These are phyloP conservation scores for Pulchroboletus neoregius DNA, from an alignment of 1,284 basidiomycete genomes.

Conservation along the genomic window DNA sequence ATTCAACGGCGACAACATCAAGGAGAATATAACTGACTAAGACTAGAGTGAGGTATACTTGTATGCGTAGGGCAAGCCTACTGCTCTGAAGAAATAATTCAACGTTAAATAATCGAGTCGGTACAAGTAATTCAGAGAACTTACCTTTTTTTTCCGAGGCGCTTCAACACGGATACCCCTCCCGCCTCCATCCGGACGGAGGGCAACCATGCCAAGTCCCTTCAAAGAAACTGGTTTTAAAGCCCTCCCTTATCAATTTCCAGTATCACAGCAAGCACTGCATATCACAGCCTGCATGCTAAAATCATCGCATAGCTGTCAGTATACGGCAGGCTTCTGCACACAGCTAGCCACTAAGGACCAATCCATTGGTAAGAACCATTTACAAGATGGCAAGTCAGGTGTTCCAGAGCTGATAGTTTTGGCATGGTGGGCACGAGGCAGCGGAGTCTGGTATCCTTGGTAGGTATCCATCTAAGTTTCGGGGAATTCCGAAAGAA, in stretches of 20 bases:
- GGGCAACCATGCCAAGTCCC: neutral
- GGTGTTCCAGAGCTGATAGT: neutral
- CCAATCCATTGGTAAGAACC: neutral
- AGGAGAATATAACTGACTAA: neutral
- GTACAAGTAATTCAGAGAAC: neutral
- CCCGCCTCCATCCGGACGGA: neutral
- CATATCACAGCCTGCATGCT: slow-evolving; percentile 11
- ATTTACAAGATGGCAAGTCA: too few species aligned
- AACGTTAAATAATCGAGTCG: neutral
- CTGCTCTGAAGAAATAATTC: neutral
- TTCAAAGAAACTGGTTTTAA: slow-evolving; percentile 1
- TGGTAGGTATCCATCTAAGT: too few species aligned
- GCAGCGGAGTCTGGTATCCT: too few species aligned
- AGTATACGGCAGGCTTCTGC: neutral
- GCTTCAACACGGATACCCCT: neutral
- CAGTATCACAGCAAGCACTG: slow-evolving; percentile 21
- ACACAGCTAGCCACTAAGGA: slow-evolving; percentile 1
- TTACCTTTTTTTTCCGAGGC: slow-evolving; percentile 1
- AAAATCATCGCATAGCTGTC: neutral
- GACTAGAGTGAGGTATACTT: neutral
- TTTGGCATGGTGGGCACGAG: too few species aligned
- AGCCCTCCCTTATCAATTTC: neutral
- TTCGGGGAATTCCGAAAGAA: neutral
- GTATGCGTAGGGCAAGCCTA: neutral
- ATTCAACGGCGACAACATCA: neutral